Evolutionary conservation across 441 rosid genomes (phyloP).

Genomic region (Pelargonium fulgidum): DNA sequence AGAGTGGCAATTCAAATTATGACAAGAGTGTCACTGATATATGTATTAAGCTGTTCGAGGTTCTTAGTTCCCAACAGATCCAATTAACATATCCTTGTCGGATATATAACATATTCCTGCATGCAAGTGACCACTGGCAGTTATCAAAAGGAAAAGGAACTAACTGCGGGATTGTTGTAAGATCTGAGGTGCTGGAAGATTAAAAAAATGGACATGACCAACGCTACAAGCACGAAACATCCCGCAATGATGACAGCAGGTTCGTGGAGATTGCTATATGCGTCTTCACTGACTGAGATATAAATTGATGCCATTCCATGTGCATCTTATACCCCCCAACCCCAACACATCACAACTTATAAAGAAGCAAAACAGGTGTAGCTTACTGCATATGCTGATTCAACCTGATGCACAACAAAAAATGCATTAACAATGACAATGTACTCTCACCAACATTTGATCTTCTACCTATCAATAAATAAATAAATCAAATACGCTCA

Average conservation of each 20-base stretch:
- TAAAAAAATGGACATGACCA: conserved; percentile 46
- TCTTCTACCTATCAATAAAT: neutral
- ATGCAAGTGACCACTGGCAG: neutral
- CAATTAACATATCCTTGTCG: neutral
- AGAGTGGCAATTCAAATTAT: neutral
- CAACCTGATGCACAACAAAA: neutral
- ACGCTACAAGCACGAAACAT: conserved; percentile 52
- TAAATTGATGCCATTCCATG: conserved; percentile 17
- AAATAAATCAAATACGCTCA: no score
- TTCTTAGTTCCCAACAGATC: neutral
- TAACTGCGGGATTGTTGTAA: conserved; percentile 70
- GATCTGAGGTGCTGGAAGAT: conserved; percentile 69
- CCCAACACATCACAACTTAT: neutral
- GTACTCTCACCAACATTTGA: neutral
- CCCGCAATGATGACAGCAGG: conserved; percentile 60
- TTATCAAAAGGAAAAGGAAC: conserved; percentile 15
- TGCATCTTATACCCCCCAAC: conserved; percentile 9
- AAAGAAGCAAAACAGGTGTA: neutral
- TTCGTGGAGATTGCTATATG: conserved; percentile 41
- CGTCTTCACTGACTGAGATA: conserved; percentile 17
- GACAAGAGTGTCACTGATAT: neutral
- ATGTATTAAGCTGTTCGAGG: neutral
- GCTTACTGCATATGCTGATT: conserved; percentile 2
- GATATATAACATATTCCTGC: neutral
- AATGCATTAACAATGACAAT: neutral